phyloP scores from a whole-genome alignment of 1,284 basidiomycete genomes.

The Dichomitus squalens region DNA sequence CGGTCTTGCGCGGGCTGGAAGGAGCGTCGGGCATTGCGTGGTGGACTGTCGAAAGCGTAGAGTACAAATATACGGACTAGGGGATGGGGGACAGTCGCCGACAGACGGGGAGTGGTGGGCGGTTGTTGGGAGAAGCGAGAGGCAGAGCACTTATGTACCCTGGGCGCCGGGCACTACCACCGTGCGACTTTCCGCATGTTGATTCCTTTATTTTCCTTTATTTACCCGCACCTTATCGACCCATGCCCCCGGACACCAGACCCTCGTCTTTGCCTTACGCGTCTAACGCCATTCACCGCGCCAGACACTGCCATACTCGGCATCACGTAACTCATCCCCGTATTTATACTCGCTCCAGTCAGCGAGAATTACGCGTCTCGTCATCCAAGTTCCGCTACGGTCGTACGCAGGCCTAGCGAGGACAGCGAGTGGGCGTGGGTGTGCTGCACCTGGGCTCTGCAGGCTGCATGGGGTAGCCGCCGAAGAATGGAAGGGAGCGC shows the following conservation, averaged over 20 bases:
- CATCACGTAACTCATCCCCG: slow-evolving; percentile 17
- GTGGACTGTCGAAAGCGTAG: slow-evolving; percentile 12
- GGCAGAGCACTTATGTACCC: slow-evolving; percentile 36
- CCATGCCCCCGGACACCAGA: slow-evolving; percentile 21
- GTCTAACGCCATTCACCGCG: slow-evolving; percentile 10
- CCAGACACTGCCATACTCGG: slow-evolving; percentile 17
- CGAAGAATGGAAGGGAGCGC: slow-evolving; percentile 25
- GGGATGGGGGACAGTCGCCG: slow-evolving; percentile 20
- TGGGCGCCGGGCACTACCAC: slow-evolving; percentile 34
- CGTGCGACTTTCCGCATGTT: slow-evolving; percentile 28
- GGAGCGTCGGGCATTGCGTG: slow-evolving; percentile 37
- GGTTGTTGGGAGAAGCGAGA: slow-evolving; percentile 28
- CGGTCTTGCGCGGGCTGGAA: slow-evolving; percentile 34
- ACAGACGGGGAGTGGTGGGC: slow-evolving; percentile 25
- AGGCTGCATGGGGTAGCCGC: slow-evolving; percentile 9
- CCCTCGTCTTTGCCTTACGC: slow-evolving; percentile 11
- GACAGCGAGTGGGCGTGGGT: slow-evolving; percentile 1
- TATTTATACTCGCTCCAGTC: slow-evolving; percentile 15
- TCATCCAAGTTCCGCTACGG: not conserved
- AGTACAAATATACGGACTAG: slow-evolving; percentile 20
- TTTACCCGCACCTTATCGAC: slow-evolving; percentile 19
- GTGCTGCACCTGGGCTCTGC: not conserved
- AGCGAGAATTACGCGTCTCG: slow-evolving; percentile 12
- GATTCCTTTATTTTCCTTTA: slow-evolving; percentile 23
- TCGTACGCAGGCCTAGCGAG: not conserved